Evolutionary conservation across 257 asterid species (phyloP).

Genomic region (Penstemon eatonii): DNA sequence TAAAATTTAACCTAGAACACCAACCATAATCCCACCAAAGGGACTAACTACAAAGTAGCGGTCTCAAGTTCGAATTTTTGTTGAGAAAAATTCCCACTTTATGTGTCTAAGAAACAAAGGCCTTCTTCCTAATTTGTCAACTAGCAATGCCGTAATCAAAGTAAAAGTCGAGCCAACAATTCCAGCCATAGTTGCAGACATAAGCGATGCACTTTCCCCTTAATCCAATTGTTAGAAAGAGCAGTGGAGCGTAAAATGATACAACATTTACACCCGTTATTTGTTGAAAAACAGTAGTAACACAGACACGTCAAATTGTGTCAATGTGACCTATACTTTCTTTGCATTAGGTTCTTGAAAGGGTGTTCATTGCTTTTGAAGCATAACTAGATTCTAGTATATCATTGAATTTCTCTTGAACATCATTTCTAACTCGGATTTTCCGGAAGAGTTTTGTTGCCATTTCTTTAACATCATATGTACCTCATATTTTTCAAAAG

Average conservation of each 20-base stretch:
- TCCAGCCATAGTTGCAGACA: conserved; percentile 23
- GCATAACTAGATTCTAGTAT: conserved; percentile 31
- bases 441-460: neutral
- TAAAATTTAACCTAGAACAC: too few species aligned
- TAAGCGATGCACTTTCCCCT: conserved; percentile 29
- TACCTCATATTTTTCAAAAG: conserved; percentile 27
- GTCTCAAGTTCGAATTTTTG: too few species aligned
- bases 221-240: conserved; percentile 26
- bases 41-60: too few species aligned
- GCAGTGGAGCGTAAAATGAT: conserved; percentile 26
- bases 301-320: conserved; percentile 25
- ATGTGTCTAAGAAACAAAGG: conserved; percentile 21
- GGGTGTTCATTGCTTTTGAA: conserved; percentile 27
- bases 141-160: neutral
- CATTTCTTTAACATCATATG: conserved; percentile 23
- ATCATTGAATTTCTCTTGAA: conserved; percentile 25
- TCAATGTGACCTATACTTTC: conserved; percentile 15
- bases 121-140: conserved; percentile 28
- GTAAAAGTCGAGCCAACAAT: conserved; percentile 11
- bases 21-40: too few species aligned
- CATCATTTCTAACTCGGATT: conserved; percentile 28
- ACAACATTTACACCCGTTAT: conserved; percentile 28
- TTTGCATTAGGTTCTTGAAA: conserved; percentile 7
- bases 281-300: conserved; percentile 31
- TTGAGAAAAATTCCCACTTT: too few species aligned